phyloP scores from a whole-genome alignment of 495 filamentous ascomycete genomes.

The Neurospora sp. region DNA sequence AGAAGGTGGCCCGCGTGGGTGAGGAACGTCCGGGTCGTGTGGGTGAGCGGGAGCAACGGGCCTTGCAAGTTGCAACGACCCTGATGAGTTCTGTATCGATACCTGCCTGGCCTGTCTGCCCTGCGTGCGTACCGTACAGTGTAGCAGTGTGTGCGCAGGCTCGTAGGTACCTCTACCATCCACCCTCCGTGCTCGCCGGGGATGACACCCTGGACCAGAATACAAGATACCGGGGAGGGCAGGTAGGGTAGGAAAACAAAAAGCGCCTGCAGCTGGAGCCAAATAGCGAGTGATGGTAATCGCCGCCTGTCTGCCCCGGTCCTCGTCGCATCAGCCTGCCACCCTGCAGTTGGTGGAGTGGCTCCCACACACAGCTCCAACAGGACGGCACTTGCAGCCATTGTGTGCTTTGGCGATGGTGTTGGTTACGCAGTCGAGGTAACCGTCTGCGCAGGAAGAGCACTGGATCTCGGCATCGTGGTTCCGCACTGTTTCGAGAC shows the following conservation, averaged over 20 bases:
- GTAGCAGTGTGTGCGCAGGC: neutral
- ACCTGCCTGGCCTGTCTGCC: neutral
- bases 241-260: neutral
- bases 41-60: neutral
- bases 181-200: neutral
- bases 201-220: neutral
- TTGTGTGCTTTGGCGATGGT: neutral
- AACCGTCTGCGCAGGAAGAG: neutral
- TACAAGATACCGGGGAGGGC: neutral
- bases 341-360: neutral
- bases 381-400: neutral
- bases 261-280: neutral
- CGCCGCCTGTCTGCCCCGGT: neutral
- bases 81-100: neutral
- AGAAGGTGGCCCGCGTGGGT: neutral
- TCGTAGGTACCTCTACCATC: neutral
- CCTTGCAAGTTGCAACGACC: neutral
- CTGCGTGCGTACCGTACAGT: neutral
- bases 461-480: neutral
- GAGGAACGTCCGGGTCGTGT: neutral
- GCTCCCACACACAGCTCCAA: neutral
- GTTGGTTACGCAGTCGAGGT: neutral
- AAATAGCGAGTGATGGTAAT: neutral
- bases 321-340: neutral
- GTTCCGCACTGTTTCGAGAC: neutral